Evolutionary conservation across 345 rosid genomes (phyloP).

Genomic region (Populus alba): DNA sequence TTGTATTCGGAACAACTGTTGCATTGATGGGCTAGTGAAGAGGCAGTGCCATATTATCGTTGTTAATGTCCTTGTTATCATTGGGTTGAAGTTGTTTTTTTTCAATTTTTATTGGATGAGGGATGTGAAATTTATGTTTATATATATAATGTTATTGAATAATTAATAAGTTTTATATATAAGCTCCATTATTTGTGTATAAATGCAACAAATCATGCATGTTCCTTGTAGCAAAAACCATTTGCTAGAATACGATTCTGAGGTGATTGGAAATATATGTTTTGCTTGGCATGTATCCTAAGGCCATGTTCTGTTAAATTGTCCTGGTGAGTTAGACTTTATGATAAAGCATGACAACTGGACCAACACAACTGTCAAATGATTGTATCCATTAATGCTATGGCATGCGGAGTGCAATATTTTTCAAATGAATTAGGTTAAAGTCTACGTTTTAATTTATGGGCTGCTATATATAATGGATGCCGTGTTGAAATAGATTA

Average conservation of each 20-base stretch:
- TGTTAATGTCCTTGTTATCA: neutral
- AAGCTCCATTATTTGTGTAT: neutral
- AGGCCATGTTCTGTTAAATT: neutral
- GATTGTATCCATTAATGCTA: too few relatives aligned
- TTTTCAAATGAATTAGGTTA: too few relatives aligned
- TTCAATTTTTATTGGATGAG: neutral
- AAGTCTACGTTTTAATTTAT: too few relatives aligned
- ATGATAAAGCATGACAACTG: too few relatives aligned
- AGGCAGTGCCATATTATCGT: constrained; percentile 50
- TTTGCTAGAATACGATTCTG: neutral
- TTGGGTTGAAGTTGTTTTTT: neutral
- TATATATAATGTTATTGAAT: constrained; percentile 1
- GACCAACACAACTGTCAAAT: too few relatives aligned
- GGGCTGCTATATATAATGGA: too few relatives aligned
- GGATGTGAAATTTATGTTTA: constrained; percentile 1
- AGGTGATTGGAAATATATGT: neutral
- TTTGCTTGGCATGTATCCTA: neutral
- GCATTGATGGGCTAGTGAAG: constrained; percentile 44
- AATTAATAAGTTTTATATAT: neutral
- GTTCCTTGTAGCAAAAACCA: neutral
- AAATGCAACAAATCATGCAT: neutral
- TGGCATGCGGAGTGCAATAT: too few relatives aligned
- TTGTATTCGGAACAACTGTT: constrained; percentile 19
- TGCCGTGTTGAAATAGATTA: too few relatives aligned
- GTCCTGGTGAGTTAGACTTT: neutral